A percentile compares a stretch with the other conserved stretches of the same genome.
Conservation (phyloP, 2,329 filamentous ascomycete genomes). For the Beauveria rudraprayagi region DNA sequence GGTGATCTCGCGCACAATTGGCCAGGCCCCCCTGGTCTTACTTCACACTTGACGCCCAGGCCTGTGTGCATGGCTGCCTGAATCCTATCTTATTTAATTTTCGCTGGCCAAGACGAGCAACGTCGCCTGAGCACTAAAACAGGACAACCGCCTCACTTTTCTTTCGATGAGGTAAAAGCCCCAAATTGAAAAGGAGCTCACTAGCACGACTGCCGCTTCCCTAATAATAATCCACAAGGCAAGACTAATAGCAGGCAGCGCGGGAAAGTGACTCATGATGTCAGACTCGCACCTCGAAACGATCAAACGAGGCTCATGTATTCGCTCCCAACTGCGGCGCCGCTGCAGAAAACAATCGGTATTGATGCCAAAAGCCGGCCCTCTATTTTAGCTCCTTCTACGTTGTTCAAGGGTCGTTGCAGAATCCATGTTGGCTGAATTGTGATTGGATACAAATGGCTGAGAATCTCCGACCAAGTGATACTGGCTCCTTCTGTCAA, state of each 20-base stretch:
- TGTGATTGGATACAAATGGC: not conserved
- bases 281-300: not conserved
- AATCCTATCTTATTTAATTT: not conserved
- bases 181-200: not conserved
- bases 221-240: not conserved
- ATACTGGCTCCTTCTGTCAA: not conserved
- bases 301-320: conserved; percentile 10
- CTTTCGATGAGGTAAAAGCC: not conserved
- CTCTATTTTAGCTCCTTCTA: not conserved
- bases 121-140: not conserved
- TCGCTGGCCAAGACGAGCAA: not conserved
- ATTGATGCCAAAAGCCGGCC: conserved; percentile 14
- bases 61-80: conserved; percentile 5
- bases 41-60: not conserved
- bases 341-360: conserved; percentile 12
- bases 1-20: not conserved
- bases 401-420: not conserved
- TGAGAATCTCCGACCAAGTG: conserved; percentile 2
- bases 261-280: conserved; percentile 8
- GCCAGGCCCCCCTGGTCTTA: not conserved
- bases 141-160: not conserved
- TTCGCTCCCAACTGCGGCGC: conserved; percentile 13
- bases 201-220: not conserved
- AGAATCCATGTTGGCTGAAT: not conserved
- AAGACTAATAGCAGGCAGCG: not conserved